phyloP scores from a whole-genome alignment of 2,329 filamentous ascomycete genomes.

The Sphaerulina populicola region DNA sequence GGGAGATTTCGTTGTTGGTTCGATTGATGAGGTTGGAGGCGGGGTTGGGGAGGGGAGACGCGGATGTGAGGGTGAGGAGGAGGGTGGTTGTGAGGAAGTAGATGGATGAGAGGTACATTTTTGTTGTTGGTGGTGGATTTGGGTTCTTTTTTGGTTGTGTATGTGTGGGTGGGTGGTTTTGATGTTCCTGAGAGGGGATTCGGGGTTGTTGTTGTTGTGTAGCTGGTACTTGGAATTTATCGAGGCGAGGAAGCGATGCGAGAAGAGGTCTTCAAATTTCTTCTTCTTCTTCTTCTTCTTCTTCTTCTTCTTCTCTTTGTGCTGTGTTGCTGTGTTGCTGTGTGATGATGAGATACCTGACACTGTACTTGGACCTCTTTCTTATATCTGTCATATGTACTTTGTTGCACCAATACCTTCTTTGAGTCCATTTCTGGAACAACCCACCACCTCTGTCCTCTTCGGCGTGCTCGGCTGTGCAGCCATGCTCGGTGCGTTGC shows the following conservation, averaged over 20 bases:
- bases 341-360: slow-evolving; percentile 2
- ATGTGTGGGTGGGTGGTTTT: too few relatives aligned
- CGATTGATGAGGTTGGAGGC: not conserved
- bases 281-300: too few relatives aligned
- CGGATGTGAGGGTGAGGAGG: slow-evolving; percentile 4
- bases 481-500: not conserved
- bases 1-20: not conserved
- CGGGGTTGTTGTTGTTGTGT: too few relatives aligned
- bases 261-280: too few relatives aligned
- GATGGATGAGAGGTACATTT: slow-evolving; percentile 6
- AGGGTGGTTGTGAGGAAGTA: not conserved
- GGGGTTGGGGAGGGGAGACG: not conserved
- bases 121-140: not conserved
- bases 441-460: not conserved
- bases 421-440: not conserved
- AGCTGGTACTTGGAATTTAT: too few relatives aligned
- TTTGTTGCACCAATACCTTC: not conserved
- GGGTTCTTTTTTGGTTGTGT: too few relatives aligned
- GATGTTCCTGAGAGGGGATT: too few relatives aligned
- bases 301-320: not conserved
- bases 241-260: too few relatives aligned
- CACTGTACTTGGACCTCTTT: slow-evolving; percentile 6
- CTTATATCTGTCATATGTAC: slow-evolving; percentile 5
- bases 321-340: slow-evolving; percentile 1
- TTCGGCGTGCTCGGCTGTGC: not conserved